phyloP scores from a whole-genome alignment of 768 basidiomycete genomes.

The Dictyophora rubrovolvata region DNA sequence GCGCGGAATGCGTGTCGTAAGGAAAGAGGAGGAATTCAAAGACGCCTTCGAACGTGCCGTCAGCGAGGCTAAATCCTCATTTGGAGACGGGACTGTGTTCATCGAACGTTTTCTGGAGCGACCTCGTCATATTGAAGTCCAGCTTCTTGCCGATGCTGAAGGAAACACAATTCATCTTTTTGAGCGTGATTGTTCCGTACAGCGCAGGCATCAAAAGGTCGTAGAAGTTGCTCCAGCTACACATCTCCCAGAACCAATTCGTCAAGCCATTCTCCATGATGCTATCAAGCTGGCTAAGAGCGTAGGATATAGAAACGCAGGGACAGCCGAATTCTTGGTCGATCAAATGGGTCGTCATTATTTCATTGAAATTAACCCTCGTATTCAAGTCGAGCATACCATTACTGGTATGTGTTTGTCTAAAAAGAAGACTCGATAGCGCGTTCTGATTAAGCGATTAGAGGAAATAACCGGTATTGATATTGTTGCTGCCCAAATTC shows the following conservation, averaged over 20 bases:
- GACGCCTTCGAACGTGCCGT: conserved; percentile 85
- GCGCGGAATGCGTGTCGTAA: conserved; percentile 97
- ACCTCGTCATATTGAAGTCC: conserved; percentile 96
- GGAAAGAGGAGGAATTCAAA: conserved; percentile 87
- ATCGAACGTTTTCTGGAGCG: conserved; percentile 96
- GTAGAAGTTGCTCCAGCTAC: conserved; percentile 98
- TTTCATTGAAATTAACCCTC: conserved; percentile 99
- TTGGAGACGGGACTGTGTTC: conserved; percentile 98
- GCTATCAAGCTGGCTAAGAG: conserved; percentile 92
- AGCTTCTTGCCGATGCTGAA: conserved; percentile 79
- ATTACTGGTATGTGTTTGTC: conserved; percentile 64
- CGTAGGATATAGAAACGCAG: conserved; percentile 93
- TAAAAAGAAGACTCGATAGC: neutral
- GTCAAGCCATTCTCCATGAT: conserved; percentile 78
- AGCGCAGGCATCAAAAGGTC: conserved; percentile 96
- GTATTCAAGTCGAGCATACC: conserved; percentile 99
- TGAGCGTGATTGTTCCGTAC: conserved; percentile 98
- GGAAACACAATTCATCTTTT: conserved; percentile 98
- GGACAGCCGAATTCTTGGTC: conserved; percentile 97
- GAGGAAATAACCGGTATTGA: conserved; percentile 99
- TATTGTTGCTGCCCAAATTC: conserved; percentile 98
- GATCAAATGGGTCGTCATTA: conserved; percentile 95
- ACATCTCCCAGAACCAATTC: conserved; percentile 82
- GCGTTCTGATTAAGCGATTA: conserved; percentile 20
- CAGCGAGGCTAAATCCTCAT: conserved; percentile 90